phyloP scores from a whole-genome alignment of 495 filamentous ascomycete genomes.

The Saxophila tyrrhenica region DNA sequence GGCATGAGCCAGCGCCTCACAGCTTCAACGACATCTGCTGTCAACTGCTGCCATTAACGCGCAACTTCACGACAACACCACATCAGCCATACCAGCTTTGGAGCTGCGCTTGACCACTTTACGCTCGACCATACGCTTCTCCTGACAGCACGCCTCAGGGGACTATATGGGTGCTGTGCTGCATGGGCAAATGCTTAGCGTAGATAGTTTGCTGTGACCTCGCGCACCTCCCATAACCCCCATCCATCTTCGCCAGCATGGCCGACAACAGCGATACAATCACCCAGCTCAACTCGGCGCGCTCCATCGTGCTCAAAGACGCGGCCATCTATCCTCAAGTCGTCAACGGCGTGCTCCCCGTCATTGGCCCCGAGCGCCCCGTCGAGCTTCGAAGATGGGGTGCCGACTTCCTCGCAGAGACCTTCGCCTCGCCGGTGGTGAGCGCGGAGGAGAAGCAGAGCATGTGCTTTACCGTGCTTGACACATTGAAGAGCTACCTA shows the following conservation, averaged over 20 bases:
- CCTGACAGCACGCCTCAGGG: no score
- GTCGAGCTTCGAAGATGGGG: slow-evolving; percentile 90
- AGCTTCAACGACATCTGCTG: no score
- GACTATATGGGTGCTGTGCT: no score
- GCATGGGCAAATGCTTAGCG: neutral
- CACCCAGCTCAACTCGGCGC: slow-evolving; percentile 72
- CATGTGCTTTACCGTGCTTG: slow-evolving; percentile 58
- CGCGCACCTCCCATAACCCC: neutral
- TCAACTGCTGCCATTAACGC: neutral
- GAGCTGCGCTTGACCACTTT: no score
- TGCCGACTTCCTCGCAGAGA: slow-evolving; percentile 89
- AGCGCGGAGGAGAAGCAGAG: slow-evolving; percentile 61
- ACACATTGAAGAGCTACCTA: slow-evolving; percentile 61
- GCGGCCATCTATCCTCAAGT: slow-evolving; percentile 77
- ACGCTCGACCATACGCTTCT: no score
- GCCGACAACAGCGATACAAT: slow-evolving; percentile 27
- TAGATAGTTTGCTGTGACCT: slow-evolving; percentile 8
- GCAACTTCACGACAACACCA: neutral
- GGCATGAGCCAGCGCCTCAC: no score
- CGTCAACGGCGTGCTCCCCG: slow-evolving; percentile 76
- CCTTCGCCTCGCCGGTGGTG: slow-evolving; percentile 78
- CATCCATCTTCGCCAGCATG: slow-evolving; percentile 3
- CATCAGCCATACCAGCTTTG: no score
- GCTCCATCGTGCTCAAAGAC: slow-evolving; percentile 76
- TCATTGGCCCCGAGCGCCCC: slow-evolving; percentile 61